phyloP scores from a whole-genome alignment of 495 filamentous ascomycete species.

The Aspergillus egyptiacus region DNA sequence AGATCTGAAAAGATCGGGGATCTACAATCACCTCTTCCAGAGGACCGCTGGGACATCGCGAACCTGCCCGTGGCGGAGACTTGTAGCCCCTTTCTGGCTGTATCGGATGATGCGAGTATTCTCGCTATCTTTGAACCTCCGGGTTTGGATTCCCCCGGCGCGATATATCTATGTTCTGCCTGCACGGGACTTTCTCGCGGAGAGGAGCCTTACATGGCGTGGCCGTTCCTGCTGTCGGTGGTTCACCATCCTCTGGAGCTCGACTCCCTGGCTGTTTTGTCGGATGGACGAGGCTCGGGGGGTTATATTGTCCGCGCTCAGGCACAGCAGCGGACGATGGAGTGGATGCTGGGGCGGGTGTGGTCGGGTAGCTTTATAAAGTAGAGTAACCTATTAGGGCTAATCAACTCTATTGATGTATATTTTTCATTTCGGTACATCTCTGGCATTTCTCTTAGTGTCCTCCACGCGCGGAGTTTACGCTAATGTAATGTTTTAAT shows the following conservation, averaged over 20 bases:
- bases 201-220: no score
- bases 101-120: not conserved
- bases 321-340: slow-evolving; percentile 3
- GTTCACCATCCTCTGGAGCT: no score
- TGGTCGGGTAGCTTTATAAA: no score
- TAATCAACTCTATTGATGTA: no score
- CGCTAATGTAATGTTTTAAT: no score
- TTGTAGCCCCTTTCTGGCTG: not conserved
- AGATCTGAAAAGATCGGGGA: not conserved
- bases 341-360: not conserved
- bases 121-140: not conserved
- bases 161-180: not conserved
- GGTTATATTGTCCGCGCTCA: not conserved
- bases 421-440: no score
- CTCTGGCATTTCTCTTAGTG: no score
- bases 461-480: no score
- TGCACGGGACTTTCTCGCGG: not conserved
- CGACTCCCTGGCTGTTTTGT: no score
- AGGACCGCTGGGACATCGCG: not conserved
- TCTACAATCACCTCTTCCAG: not conserved
- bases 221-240: no score
- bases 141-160: not conserved
- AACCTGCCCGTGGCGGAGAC: not conserved
- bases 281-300: no score
- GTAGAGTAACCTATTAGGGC: no score